phyloP scores from a whole-genome alignment of 176 grass and related monocot genomes.

The Oryza brachyantha region DNA sequence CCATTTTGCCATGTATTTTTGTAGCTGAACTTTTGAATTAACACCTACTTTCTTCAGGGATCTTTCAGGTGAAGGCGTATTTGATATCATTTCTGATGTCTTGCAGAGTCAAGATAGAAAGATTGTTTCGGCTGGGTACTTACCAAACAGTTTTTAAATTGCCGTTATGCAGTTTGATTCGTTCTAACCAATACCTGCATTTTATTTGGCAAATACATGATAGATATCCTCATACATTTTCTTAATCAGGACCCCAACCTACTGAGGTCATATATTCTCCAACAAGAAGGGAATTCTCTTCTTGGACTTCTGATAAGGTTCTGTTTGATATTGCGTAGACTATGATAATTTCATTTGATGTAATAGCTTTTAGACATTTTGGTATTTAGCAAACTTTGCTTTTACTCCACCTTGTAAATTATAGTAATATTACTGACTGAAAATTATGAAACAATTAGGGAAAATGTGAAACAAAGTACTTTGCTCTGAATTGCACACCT shows the following conservation, averaged over 20 bases:
- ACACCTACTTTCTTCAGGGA: constrained; percentile 62
- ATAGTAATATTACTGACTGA: neutral
- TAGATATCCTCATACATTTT: constrained; percentile 95
- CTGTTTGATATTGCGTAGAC: neutral
- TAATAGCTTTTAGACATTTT: neutral
- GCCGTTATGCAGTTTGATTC: neutral
- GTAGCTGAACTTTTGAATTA: constrained; percentile 14
- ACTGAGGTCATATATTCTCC: constrained; percentile 89
- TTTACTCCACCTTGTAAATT: neutral
- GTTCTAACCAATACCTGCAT: constrained; percentile 10
- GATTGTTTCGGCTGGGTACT: constrained; percentile 89
- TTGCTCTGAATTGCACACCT: too few species aligned
- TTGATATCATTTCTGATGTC: constrained; percentile 88
- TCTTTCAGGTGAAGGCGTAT: constrained; percentile 92
- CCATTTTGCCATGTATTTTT: neutral
- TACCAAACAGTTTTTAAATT: constrained; percentile 28
- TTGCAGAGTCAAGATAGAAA: constrained; percentile 88
- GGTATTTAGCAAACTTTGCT: neutral
- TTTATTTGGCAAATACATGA: constrained; percentile 64
- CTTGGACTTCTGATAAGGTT: constrained; percentile 83
- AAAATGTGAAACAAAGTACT: too few species aligned
- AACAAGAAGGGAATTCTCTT: constrained; percentile 94
- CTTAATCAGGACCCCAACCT: constrained; percentile 97
- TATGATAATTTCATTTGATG: neutral
- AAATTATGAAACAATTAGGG: neutral